phyloP scores from a whole-genome alignment of 2,329 filamentous ascomycete genomes.

The Diaporthe citriasiana region DNA sequence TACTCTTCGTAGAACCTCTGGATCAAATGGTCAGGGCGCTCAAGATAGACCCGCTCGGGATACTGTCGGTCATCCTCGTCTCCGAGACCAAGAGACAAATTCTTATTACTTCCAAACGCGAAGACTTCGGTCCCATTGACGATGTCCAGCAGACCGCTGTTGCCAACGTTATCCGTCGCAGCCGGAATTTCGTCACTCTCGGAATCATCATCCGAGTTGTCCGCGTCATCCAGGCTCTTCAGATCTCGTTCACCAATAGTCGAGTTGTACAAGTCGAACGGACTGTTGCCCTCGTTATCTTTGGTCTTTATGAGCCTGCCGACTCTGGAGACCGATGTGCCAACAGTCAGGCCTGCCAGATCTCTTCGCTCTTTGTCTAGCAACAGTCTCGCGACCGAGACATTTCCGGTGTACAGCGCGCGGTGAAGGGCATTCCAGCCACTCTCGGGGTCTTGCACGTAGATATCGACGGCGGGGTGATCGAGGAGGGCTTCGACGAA shows the following conservation, averaged over 20 bases:
- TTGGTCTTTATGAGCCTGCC: conserved; percentile 93
- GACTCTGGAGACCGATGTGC: conserved; percentile 71
- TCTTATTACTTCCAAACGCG: conserved; percentile 96
- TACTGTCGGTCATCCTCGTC: conserved; percentile 96
- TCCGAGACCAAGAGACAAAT: conserved; percentile 91
- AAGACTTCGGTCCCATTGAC: conserved; percentile 84
- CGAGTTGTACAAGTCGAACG: conserved; percentile 91
- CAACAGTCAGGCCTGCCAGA: conserved; percentile 69
- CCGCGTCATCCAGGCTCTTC: conserved; percentile 55
- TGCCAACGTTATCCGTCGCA: conserved; percentile 38
- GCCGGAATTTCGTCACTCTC: conserved; percentile 65
- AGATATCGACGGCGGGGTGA: conserved; percentile 86
- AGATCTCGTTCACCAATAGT: conserved; percentile 86
- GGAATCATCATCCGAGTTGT: conserved; percentile 65
- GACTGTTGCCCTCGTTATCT: conserved; percentile 93
- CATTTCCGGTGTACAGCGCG: conserved; percentile 90
- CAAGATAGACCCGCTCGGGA: conserved; percentile 84
- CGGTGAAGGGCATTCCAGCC: conserved; percentile 97
- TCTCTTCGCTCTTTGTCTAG: conserved; percentile 83
- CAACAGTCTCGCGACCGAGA: conserved; percentile 85
- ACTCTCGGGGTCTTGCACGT: conserved; percentile 89
- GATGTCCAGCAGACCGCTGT: conserved; percentile 43
- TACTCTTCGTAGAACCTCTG: conserved; percentile 80
- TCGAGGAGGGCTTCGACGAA: conserved; percentile 87
- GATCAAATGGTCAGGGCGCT: conserved; percentile 83